Base-by-base conservation (phyloP, 148 eudicot species). In the Vaccinium darrowii region DNA sequence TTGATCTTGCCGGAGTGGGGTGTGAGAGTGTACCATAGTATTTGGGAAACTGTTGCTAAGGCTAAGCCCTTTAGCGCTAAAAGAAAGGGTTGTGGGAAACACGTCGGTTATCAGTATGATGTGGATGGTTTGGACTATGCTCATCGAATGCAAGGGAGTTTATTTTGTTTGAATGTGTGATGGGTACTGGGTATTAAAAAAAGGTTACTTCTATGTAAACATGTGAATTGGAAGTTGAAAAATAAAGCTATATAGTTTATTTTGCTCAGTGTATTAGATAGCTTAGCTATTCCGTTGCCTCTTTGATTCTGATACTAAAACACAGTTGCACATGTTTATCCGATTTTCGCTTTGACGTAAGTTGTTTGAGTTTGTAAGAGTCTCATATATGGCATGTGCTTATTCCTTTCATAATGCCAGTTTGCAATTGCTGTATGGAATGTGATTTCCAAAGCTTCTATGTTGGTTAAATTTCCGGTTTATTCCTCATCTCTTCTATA, bases 191-290 rank as follows among this genome's bases (percentile, higher is more conserved):
- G 52, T 39, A 47, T 75, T 75, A 49, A 43, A 18, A 52, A 19
- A 53, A 19, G 1, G n/a, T 47, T 8, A 43, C 12, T 3, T 50
- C 2, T 62, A 25, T 62, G 9, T 21, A n/a, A 62, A 6, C 69
- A 62, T 8, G 21, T n/a, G 7, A 21, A 19, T 60, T 7, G 19
- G 49, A 76, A 76, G 27, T n/a, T n/a, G 33, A 23, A 7, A 76
- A n/a, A 10, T 78, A 15, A 27, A 53, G 62, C n/a, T 53, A 25
- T 53, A 4, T 80, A 7, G 67, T 33, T 52, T 57, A 7, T 57
- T 43, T 80, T 57, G 69, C 82, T 80, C 62, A 63, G 27, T 6
- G 67, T 11, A 63, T 54, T n/a, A 79, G 63, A 79, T 79, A 54
- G 11, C 47, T 4, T 79, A 18, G 67, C 36, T 57, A n/a, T 56